Evolutionary conservation across 768 basidiomycete genomes (phyloP), one percentile per base, ranked within the genome.

Genomic region (Rhodotorula kratochvilovae): DNA sequence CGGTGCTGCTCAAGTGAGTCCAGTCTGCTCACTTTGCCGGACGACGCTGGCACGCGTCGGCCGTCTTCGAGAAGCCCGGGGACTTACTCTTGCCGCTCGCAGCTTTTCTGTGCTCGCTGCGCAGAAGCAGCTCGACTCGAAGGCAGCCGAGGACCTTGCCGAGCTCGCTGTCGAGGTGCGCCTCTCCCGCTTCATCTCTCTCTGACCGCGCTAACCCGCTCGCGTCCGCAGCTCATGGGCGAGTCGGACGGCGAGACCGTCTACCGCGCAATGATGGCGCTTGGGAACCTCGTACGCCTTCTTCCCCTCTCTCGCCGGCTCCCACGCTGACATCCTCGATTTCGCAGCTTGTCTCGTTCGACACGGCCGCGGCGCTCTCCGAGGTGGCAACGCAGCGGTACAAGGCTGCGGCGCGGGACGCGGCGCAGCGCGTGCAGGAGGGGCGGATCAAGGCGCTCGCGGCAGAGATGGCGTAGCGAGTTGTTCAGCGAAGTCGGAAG

Each of bases 1-100:
- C 93, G 0, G 81, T 93, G 46, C 80, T 90, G 43, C 88, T 97
- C 82, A 98, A 98, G 95, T 98, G 75, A 76, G 89, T 63, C 31
- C 11, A 11, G 31, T 33, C 8, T 25, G 33, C 19, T 19, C 10
- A 59, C 23, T 42, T 19, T 46, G 35, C 11, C 53, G 53, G 15
- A 15, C 12, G 12, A 15, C 11, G 50, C 27, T 2, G 10, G 10
- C 27, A 16, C 50, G 29, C 29, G 10, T 29, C 12, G 13, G 29
- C 53, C 23, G 21, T 23, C 16, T 54, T 7, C 53, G 7, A 31
- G 13, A 29, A 35, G n/a, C n/a, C 21, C 7, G 17, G 4, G 23
- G 54, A 35, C 19, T 35, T 5, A 42, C 56, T 55, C n/a, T 33
- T 23, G 8, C 39, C 8, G 13, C 61, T 51, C 17, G 21, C 60